Base-by-base conservation (phyloP, 352 stramenopile genomes). In the Phytophthora rubi region DNA sequence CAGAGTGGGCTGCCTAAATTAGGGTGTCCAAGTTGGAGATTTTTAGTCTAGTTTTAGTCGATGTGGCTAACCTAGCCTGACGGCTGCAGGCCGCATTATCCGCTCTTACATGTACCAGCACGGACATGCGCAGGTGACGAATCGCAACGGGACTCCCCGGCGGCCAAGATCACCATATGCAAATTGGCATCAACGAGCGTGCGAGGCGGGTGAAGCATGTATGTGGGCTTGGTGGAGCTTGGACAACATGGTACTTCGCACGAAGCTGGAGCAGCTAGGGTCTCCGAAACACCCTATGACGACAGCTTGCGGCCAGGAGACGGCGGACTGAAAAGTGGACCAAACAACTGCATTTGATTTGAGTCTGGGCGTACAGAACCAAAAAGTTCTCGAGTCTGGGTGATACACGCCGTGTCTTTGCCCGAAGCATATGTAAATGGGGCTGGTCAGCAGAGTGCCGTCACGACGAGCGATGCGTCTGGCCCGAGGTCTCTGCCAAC, bases 401-500 rank as follows among this genome's bases (percentile, higher is more conserved):
- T 42, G 35, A 39, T 39, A 39, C 35, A 5, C 35, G 35, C 35
- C 35, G 35, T 44, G 35, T 44, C n/a, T 44, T 44, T 44, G 35
- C 12, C 10, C 35, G 44, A 68, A 62, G 30, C 61, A 68, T 68
- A 45, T 68, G 60, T 53, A 37, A n/a, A n/a, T 16, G 8, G 37
- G 21, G 49, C 64, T 68, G 65, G 49, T 68, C 65, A 72, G 65
- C 63, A 67, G 56, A 66, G 56, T 60, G 49, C 56, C 55, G 48
- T 66, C 52, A 26, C 65, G 58, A 67, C n/a, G 58, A 18, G 52
- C 57, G 64, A 65, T 65, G 63, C 56, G 60, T 73, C 66, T 73
- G 66, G 54, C 60, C 60, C 48, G 53, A 73, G 62, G 42, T 45
- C 68, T 76, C 69, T 76, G 39, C 69, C 63, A 37, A 3, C 59